Base-by-base conservation (phyloP, 345 rosid genomes). In the Gossypium rotundifolium region DNA sequence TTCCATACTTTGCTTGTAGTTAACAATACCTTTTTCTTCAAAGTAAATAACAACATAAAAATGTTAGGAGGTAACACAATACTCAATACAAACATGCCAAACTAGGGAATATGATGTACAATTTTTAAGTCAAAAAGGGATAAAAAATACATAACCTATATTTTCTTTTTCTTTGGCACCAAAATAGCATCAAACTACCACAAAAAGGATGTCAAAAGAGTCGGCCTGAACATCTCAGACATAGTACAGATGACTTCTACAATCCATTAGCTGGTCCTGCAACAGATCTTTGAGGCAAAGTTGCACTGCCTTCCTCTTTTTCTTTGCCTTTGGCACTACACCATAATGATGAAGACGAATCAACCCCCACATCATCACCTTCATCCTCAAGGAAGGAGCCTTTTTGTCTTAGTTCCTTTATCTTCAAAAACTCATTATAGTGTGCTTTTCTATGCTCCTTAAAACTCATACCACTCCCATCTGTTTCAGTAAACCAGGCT, bases 371-470 rank as follows among this genome's bases (percentile, higher is more conserved):
- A 55, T 81, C 87, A 27, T 85, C 91, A 16, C 85, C 99, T 70
- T 82, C 91, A 20, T 89, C 96, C 70, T 83, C 97, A 1, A 83
- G 53, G 38, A 89, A 73, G 4, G 98, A 91, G 40, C 95, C 97
- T 33, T 85, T 78, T 17, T 83, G 81, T 76, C 84, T 78, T 75
- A 93, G 88, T 78, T 96, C 98, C 78, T 87, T 91, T 63, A 93
- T 95, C 74, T 84, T 93, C 72, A 74, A 88, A 80, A 87, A 91
- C 86, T 96, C 98, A 69, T 96, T 86, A 65, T 96, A 96, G 74
- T 96, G 99, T 51, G 82, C 95, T 78, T 86, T 83, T 76, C 99
- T 85, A 42, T 81, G 99, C 80, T 90, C 97, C 80, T 73, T 89
- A 79, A 95, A 95, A 66, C 84, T 85, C 77, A 65, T 38, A 48